These are phyloP conservation scores for Penicillium chermesinum DNA, from an alignment of 495 filamentous ascomycete species.

Conservation along the genomic window DNA sequence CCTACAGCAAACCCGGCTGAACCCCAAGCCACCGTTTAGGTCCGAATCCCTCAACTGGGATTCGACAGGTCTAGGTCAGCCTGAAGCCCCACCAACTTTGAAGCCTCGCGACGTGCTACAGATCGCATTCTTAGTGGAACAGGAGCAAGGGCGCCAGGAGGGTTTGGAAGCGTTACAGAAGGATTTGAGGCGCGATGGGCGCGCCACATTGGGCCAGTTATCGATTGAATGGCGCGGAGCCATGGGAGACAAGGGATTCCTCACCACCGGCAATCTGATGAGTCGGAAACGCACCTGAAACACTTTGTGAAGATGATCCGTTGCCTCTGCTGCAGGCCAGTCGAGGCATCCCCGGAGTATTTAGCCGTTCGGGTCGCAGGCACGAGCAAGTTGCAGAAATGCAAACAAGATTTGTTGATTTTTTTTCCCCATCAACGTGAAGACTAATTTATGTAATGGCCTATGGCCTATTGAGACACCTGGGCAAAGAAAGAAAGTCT, in stretches of 20 bases:
- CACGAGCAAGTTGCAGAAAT: no score
- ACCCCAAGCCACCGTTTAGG: conserved; percentile 52
- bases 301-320: conserved; percentile 11
- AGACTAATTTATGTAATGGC: no score
- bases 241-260: conserved; percentile 84
- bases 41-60: conserved; percentile 58
- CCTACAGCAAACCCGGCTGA: conserved; percentile 45
- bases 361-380: conserved; percentile 16
- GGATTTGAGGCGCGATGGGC: conserved; percentile 53
- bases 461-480: no score
- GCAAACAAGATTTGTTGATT: no score
- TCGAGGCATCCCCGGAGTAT: conserved; percentile 17
- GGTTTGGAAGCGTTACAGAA: conserved; percentile 44
- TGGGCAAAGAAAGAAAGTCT: no score
- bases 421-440: no score
- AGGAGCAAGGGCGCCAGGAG: conserved; percentile 48
- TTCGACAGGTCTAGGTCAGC: conserved; percentile 22
- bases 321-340: conserved; percentile 4
- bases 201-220: conserved; percentile 71
- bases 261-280: conserved; percentile 82
- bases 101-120: conserved; percentile 85
- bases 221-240: conserved; percentile 81
- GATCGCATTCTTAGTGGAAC: conserved; percentile 81
- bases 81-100: conserved; percentile 54
- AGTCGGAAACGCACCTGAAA: conserved; percentile 48